Conservation (phyloP, 2,329 filamentous ascomycete genomes). For the Colletotrichum musae region DNA sequence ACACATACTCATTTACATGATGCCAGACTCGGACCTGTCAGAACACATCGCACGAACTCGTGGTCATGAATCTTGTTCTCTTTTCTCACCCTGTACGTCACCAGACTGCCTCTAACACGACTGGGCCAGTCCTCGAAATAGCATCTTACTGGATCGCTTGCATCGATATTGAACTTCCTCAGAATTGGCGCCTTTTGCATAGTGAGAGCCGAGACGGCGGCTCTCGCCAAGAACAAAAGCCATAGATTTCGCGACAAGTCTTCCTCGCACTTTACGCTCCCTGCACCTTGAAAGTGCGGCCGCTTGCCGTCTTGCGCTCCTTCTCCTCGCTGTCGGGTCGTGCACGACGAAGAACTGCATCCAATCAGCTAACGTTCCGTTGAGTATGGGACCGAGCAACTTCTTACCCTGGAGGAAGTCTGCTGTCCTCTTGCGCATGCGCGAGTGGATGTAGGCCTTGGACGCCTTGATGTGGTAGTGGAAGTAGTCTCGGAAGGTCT, state of each 20-base stretch:
- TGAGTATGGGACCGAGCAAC: neutral
- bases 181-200: neutral
- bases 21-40: neutral
- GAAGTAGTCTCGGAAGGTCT: constrained; percentile 99
- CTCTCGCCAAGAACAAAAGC: neutral
- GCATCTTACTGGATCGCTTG: constrained; percentile 17
- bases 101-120: neutral
- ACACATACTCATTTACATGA: neutral
- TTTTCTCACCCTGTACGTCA: constrained; percentile 13
- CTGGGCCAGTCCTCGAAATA: neutral
- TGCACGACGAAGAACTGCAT: constrained; percentile 90
- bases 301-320: constrained; percentile 97
- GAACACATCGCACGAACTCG: neutral
- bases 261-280: constrained; percentile 41
- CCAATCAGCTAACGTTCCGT: neutral
- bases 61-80: constrained; percentile 32
- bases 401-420: constrained; percentile 94
- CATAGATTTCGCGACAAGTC: neutral
- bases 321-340: constrained; percentile 96
- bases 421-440: constrained; percentile 97
- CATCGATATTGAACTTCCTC: constrained; percentile 3
- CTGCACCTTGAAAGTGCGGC: constrained; percentile 85
- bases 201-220: neutral
- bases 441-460: constrained; percentile 98
- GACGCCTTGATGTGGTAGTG: constrained; percentile 99